These are phyloP conservation scores for Acorus gramineus DNA, from an alignment of 106 monocot genomes.

Conservation along the genomic window DNA sequence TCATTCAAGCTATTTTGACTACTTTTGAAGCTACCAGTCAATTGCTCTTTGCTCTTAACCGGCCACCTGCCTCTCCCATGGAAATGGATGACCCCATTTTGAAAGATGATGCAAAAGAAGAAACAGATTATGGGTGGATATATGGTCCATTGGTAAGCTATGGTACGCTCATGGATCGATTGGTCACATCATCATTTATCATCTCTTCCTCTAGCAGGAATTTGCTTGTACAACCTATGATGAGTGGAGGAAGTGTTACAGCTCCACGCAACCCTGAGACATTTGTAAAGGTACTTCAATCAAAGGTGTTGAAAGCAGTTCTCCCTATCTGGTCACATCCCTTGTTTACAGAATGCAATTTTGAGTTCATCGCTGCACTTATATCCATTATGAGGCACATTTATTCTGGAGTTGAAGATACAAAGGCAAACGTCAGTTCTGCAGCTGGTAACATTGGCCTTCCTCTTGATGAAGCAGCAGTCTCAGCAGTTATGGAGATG, in stretches of 20 bases:
- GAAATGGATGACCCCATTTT: constrained; percentile 55
- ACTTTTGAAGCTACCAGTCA: constrained; percentile 98
- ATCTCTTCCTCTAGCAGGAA: constrained; percentile 67
- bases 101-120: constrained; percentile 45
- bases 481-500: constrained; percentile 91
- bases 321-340: constrained; percentile 93
- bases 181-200: constrained; percentile 81
- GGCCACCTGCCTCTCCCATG: constrained; percentile 86
- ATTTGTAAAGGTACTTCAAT: constrained; percentile 87
- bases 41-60: constrained; percentile 75
- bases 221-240: constrained; percentile 83
- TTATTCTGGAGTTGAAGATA: constrained; percentile 75
- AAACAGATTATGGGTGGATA: constrained; percentile 67
- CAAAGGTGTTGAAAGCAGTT: constrained; percentile 75
- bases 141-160: constrained; percentile 85
- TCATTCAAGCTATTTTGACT: constrained; percentile 63
- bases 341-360: constrained; percentile 65
- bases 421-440: constrained; percentile 33
- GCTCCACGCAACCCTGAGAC: constrained; percentile 63
- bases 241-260: constrained; percentile 28
- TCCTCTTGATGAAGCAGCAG: constrained; percentile 86
- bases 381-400: constrained; percentile 93
- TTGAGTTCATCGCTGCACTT: constrained; percentile 64
- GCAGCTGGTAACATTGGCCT: constrained; percentile 43
- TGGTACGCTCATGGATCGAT: constrained; percentile 75